phyloP scores from a whole-genome alignment of 2,329 filamentous ascomycete species.

The Colletotrichum sp. region DNA sequence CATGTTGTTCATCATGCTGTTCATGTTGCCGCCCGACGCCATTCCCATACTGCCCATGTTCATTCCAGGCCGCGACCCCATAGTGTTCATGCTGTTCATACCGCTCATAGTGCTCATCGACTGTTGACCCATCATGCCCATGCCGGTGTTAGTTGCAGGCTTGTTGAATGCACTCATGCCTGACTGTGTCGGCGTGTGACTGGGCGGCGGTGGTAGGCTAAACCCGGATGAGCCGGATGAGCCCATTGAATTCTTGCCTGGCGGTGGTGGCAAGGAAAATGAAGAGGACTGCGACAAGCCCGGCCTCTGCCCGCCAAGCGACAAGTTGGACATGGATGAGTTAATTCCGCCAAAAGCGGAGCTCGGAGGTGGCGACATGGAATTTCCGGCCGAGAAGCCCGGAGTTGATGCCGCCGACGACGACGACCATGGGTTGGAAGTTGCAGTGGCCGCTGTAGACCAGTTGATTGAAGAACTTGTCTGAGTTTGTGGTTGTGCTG shows the following conservation, averaged over 20 bases:
- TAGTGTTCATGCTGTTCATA: not conserved
- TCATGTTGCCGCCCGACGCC: conserved; percentile 33
- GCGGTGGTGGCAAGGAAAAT: conserved; percentile 64
- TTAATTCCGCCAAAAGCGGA: conserved; percentile 42
- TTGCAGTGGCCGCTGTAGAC: conserved; percentile 46
- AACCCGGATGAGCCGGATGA: conserved; percentile 43
- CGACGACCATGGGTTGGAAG: conserved; percentile 55
- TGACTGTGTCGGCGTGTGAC: conserved; percentile 31
- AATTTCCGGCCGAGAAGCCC: conserved; percentile 3
- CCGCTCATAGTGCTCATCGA: conserved; percentile 3
- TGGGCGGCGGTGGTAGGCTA: conserved; percentile 52
- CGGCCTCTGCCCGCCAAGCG: conserved; percentile 49
- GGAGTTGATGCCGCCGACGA: conserved; percentile 32
- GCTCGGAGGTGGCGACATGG: conserved; percentile 27
- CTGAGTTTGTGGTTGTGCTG: conserved; percentile 21
- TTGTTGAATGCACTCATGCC: conserved; percentile 23
- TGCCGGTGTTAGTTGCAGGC: conserved; percentile 9
- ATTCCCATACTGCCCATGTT: conserved; percentile 26
- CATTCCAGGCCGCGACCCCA: conserved; percentile 22
- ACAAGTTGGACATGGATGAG: conserved; percentile 53
- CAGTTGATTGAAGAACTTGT: conserved; percentile 54
- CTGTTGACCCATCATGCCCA: conserved; percentile 18
- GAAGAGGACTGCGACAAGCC: conserved; percentile 45
- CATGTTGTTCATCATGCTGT: conserved; percentile 28
- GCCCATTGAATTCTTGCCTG: conserved; percentile 34